Evolutionary conservation across 257 asterid species (phyloP).

Genomic region (Ocimum tenuiflorum): DNA sequence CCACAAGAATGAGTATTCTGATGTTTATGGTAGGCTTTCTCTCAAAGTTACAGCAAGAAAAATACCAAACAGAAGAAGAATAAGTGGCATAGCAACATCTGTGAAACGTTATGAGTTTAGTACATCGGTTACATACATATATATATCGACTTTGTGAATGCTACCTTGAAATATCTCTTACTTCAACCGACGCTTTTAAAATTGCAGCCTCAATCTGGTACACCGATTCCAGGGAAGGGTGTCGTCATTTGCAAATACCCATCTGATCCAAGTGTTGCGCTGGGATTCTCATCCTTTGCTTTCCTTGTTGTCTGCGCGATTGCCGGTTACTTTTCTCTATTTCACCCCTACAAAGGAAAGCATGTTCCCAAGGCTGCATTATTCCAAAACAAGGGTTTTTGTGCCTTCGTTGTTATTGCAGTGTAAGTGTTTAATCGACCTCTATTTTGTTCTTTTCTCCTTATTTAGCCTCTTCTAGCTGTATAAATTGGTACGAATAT

Average conservation of each 20-base stretch:
- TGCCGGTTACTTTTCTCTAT: slow-evolving; percentile 54
- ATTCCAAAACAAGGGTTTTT: slow-evolving; percentile 50
- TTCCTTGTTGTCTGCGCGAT: slow-evolving; percentile 48
- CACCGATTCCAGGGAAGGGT: slow-evolving; percentile 46
- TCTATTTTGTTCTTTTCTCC: not conserved
- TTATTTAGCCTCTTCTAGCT: not conserved
- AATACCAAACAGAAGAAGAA: not conserved
- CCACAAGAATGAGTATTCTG: not conserved
- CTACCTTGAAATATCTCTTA: not conserved
- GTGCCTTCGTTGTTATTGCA: slow-evolving; percentile 58
- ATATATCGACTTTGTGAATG: no score
- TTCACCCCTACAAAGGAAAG: slow-evolving; percentile 77
- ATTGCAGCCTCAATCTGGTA: slow-evolving; percentile 72
- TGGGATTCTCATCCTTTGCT: slow-evolving; percentile 61
- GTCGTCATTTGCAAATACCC: slow-evolving; percentile 74
- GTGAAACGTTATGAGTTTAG: not conserved
- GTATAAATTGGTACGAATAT: not conserved
- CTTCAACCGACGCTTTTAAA: slow-evolving; percentile 8
- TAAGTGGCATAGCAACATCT: not conserved
- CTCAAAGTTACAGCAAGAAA: not conserved
- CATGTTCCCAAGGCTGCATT: slow-evolving; percentile 55
- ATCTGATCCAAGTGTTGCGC: slow-evolving; percentile 50
- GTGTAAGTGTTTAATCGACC: slow-evolving; percentile 43
- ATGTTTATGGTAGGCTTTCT: not conserved
- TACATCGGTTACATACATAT: not conserved